Percentiles rank a stretch among this genome's conserved stretches.
Evolutionary conservation across 441 rosid species (phyloP).

Genomic region (Pelargonium fulgidum): DNA sequence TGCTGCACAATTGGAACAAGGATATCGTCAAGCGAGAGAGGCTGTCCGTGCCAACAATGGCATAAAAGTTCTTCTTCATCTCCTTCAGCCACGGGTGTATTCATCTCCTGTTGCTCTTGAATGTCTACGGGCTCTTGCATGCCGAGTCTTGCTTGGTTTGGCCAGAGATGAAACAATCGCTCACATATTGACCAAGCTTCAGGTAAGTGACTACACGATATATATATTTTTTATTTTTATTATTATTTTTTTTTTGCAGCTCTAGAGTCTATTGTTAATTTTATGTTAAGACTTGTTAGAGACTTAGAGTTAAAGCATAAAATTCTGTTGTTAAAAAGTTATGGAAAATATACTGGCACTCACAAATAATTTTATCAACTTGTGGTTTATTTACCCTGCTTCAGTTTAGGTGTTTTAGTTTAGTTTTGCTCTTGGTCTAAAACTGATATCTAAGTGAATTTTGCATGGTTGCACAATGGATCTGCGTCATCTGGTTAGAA

Average conservation of each 20-base stretch:
- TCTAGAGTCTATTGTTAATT: background rate
- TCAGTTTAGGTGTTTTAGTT: background rate
- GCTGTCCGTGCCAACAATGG: conserved; percentile 96
- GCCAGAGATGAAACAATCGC: conserved; percentile 98
- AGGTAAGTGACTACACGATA: conserved; percentile 39
- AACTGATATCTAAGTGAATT: background rate
- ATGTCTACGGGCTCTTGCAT: conserved; percentile 91
- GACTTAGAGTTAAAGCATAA: background rate
- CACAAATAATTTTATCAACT: background rate
- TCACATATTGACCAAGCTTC: conserved; percentile 92
- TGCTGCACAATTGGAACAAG: conserved; percentile 97
- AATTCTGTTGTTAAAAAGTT: background rate
- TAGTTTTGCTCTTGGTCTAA: background rate
- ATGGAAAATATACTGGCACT: background rate
- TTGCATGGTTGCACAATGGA: background rate
- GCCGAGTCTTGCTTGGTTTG: conserved; percentile 94
- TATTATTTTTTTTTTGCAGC: background rate
- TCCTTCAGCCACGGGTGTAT: conserved; percentile 83
- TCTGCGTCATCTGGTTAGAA: no score
- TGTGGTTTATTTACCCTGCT: background rate
- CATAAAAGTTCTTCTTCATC: conserved; percentile 91
- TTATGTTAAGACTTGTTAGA: background rate
- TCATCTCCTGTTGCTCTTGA: conserved; percentile 89
- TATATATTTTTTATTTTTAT: background rate
- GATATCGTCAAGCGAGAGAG: conserved; percentile 93